Conservation (phyloP, 2,329 filamentous ascomycete genomes). For the Hymenoscyphus fructigenus region DNA sequence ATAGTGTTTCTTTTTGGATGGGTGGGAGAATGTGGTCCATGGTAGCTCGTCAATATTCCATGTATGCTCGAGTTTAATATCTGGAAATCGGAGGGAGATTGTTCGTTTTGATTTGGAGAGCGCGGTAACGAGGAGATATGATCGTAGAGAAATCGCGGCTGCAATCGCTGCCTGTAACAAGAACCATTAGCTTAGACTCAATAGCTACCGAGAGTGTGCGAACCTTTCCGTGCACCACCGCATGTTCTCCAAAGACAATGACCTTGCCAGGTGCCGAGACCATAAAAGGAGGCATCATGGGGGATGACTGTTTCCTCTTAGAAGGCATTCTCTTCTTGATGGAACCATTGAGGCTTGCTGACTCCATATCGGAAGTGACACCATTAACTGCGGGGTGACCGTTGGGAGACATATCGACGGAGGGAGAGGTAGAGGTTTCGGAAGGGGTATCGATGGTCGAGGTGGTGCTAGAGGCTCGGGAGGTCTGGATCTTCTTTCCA, state of each 20-base stretch:
- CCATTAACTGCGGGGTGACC: conserved; percentile 17
- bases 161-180: conserved; percentile 75
- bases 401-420: conserved; percentile 26
- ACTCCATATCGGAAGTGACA: conserved; percentile 19
- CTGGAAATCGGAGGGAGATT: conserved; percentile 84
- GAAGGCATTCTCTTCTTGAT: conserved; percentile 11
- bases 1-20: conserved; percentile 90
- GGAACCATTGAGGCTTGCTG: conserved; percentile 27
- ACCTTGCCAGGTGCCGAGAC: conserved; percentile 97
- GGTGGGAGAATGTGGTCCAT: conserved; percentile 77
- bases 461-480: conserved; percentile 27
- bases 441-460: conserved; percentile 29
- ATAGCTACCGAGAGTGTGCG: background rate
- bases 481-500: conserved; percentile 15
- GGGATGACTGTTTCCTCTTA: conserved; percentile 59
- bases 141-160: conserved; percentile 89
- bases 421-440: conserved; percentile 21
- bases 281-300: conserved; percentile 89
- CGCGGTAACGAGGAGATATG: conserved; percentile 93
- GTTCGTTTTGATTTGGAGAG: conserved; percentile 89
- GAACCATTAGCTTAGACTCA: conserved; percentile 3
- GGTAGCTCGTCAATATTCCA: conserved; percentile 94
- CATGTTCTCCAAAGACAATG: conserved; percentile 96
- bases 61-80: conserved; percentile 84
- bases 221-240: conserved; percentile 95